A percentile compares a stretch with the other conserved stretches of the same genome.
phyloP scores from a whole-genome alignment of 306 rosid species.

The Casuarina equisetifolia region DNA sequence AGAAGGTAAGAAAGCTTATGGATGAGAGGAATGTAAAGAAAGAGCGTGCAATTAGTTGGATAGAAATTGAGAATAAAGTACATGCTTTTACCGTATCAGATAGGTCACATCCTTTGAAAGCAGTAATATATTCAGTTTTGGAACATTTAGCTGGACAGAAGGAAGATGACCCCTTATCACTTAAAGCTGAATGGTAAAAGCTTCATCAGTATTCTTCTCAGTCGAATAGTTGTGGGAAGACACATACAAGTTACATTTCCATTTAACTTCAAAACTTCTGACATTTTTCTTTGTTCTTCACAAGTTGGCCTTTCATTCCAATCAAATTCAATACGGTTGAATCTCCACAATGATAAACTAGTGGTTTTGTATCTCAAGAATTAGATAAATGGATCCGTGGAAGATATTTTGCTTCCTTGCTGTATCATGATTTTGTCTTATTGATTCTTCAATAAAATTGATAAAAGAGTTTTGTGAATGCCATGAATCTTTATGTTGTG shows the following conservation, averaged over 20 bases:
- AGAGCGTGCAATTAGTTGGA: constrained; percentile 55
- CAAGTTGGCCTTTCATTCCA: constrained; percentile 9
- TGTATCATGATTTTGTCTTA: constrained; percentile 16
- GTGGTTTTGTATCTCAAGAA: constrained; percentile 22
- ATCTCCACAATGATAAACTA: constrained; percentile 25
- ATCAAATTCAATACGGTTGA: constrained; percentile 30
- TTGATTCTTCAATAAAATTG: constrained; percentile 22
- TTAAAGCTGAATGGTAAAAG: constrained; percentile 33
- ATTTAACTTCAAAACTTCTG: constrained; percentile 19
- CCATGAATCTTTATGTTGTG: neutral
- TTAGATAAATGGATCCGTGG: constrained; percentile 22
- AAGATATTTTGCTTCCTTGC: constrained; percentile 20
- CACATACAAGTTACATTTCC: constrained; percentile 20
- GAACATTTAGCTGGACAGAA: constrained; percentile 51
- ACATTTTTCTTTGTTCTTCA: constrained; percentile 11
- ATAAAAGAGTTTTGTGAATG: neutral
- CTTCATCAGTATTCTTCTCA: constrained; percentile 11
- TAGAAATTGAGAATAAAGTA: constrained; percentile 52
- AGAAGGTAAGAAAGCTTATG: constrained; percentile 56
- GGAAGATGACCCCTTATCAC: constrained; percentile 38
- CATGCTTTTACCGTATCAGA: constrained; percentile 58
- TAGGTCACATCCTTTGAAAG: constrained; percentile 55
- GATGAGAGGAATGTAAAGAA: constrained; percentile 50
- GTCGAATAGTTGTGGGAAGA: constrained; percentile 30
- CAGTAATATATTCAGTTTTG: constrained; percentile 53